Evolutionary conservation across 805 yeast genomes (phyloP).

Genomic region (Kluyveromyces wickerhamii): DNA sequence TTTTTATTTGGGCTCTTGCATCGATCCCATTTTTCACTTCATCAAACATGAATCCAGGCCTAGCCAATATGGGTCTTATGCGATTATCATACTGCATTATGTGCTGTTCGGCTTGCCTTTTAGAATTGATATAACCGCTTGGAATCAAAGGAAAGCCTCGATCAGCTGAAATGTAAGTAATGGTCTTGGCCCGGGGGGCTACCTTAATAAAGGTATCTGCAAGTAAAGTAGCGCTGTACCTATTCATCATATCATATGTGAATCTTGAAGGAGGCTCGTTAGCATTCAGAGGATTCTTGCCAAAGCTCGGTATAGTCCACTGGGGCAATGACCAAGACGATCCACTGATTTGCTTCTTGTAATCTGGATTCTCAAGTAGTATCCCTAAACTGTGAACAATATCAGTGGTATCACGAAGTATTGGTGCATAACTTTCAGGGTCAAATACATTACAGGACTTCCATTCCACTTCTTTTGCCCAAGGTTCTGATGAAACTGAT

Average conservation of each 20-base stretch:
- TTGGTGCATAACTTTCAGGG: constrained; percentile 46
- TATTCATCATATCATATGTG: constrained; percentile 56
- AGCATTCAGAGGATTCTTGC: constrained; percentile 51
- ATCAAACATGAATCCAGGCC: constrained; percentile 85
- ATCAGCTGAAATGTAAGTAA: constrained; percentile 80
- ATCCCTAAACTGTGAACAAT: constrained; percentile 84
- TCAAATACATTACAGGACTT: constrained; percentile 58
- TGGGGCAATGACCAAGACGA: constrained; percentile 2
- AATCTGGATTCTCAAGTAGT: constrained; percentile 57
- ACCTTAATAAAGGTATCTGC: constrained; percentile 45
- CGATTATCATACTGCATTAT: constrained; percentile 33
- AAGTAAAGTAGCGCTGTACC: constrained; percentile 57
- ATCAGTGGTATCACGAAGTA: constrained; percentile 43
- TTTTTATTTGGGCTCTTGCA: constrained; percentile 29
- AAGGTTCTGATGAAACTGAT: constrained; percentile 29
- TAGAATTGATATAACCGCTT: constrained; percentile 61
- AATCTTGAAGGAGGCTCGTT: constrained; percentile 30
- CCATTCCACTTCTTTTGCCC: constrained; percentile 62
- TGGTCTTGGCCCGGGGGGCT: constrained; percentile 26
- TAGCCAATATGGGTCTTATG: constrained; percentile 49
- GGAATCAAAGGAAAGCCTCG: constrained; percentile 61
- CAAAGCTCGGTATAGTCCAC: constrained; percentile 29
- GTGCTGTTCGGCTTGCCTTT: constrained; percentile 68
- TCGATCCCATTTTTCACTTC: constrained; percentile 33
- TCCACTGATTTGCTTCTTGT: constrained; percentile 39